Base-by-base conservation (phyloP, 148 eudicot genomes). In the Amaranthus hypochondriacus region DNA sequence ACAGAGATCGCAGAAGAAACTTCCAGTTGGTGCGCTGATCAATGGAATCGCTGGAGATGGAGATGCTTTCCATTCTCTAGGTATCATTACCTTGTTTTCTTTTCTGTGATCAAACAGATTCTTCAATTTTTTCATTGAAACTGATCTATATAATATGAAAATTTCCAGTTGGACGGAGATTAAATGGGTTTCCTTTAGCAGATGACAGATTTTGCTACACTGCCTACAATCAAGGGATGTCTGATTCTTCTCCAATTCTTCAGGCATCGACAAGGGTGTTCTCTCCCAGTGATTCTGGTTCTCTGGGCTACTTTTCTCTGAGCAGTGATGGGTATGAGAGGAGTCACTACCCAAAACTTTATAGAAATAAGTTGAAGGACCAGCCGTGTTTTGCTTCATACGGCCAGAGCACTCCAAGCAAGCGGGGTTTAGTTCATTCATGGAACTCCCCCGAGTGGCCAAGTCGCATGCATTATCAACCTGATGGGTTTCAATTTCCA, bases 1-100 rank as follows among this genome's bases (percentile, higher is more conserved):
- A 76, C 97, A 95, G 62, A 84, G 97, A 77, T 83, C 97, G 7
- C 99, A 95, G 43, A 87, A 85, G 79, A 90, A 72, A 75, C 75
- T 87, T 66, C 74, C 90, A 7, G 80, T 83, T 81, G 79, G 91
- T 70, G 84, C 87, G 6, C 81, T 83, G 75, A 81, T 78, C 74
- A 81, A 83, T 75, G 75, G 78, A 39, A 39, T 73, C 57, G 65
- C 77, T 3, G 91, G 88, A 11, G 96, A 92, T 76, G 81, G 77
- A 5, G 92, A 88, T 68, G 77, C 75, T 83, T 66, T 61, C 68
- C 89, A 83, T 79, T 65, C 86, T 74, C 79, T 66, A 73, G 93
- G 99, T 92, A 87, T 65, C 61, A 47, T 82, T 60, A 12, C 48
- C 58, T n/a, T 65, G 48, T 54, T 64, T 77, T 73, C 10, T 43